Base-by-base conservation (phyloP, 305 asterid species). In the Fraxinus dipetala region DNA sequence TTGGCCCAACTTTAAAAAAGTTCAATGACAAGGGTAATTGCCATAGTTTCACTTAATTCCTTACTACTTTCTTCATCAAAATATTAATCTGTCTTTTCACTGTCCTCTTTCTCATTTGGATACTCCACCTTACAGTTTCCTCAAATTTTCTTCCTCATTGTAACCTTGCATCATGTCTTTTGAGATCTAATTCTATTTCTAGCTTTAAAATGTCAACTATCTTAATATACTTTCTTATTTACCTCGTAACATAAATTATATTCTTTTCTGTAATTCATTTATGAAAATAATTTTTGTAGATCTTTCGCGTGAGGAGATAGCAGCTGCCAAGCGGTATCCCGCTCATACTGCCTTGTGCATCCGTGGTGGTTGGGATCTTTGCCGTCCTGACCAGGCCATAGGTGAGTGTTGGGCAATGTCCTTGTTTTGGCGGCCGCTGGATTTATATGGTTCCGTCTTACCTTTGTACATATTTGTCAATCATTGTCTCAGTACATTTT, bases 1-100 rank as follows among this genome's bases (percentile, higher is more conserved):
- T 94, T 76, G 99, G 99, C 75, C 97, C 96, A 61, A 96, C 97
- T 84, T 89, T 96, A 78, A 96, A 96, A 85, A 96, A 96, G 89
- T 94, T 96, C 87, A 96, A 94, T 83, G 98, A 96, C 85, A 91
- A 95, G 86, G 99, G 99, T 96, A 89, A 83, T 82, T 79, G 72
- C 77, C 4, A 73, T 36, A 26, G 81, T 59, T 76, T 40, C 67
- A 48, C 14, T 74, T 79, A 34, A 56, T 51, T 85, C 45, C 75
- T 76, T 22, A 8, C 82, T 40, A 34, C 38, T 72, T 72, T 72
- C 48, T 72, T 72, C 48, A 72, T 32, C 76, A 72, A 72, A 72
- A 72, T 34, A 13, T 86, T 75, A 77, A 63, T 78, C 65, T 72
- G 72, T 36, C 75, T 45, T 61, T 5, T 79, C 61, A 36, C 20